phyloP scores from a whole-genome alignment of 2,329 filamentous ascomycete species.

The Hortaea sp. region DNA sequence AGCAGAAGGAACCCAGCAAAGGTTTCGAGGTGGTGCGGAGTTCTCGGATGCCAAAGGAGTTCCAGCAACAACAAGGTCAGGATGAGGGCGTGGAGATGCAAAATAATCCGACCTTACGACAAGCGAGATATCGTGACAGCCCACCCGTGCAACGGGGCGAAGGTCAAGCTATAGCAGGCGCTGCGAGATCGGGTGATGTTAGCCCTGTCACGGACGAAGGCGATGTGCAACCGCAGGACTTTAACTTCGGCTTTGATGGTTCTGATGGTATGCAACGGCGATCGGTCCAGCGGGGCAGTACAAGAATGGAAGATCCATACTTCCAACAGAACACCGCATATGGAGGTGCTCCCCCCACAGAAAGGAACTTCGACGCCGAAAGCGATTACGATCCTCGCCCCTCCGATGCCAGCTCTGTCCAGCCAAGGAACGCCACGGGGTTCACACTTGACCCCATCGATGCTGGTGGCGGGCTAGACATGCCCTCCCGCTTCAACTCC shows the following conservation, averaged over 20 bases:
- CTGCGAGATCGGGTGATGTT: constrained; percentile 8
- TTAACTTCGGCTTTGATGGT: constrained; percentile 16
- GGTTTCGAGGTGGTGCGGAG: constrained; percentile 95
- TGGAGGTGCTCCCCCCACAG: neutral
- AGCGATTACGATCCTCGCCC: neutral
- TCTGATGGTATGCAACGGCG: neutral
- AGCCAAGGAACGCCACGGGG: constrained; percentile 4
- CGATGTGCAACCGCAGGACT: constrained; percentile 2
- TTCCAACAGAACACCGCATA: neutral
- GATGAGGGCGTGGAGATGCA: constrained; percentile 43
- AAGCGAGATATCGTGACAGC: constrained; percentile 23
- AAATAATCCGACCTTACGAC: constrained; percentile 21
- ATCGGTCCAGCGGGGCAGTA: too few species aligned
- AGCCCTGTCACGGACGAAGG: neutral
- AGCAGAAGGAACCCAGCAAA: constrained; percentile 79
- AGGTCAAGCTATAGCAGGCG: constrained; percentile 4
- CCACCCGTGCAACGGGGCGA: constrained; percentile 14
- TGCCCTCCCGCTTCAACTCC: constrained; percentile 23
- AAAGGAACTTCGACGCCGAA: neutral
- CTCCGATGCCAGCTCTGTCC: neutral
- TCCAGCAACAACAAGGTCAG: constrained; percentile 49
- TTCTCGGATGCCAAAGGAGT: constrained; percentile 65
- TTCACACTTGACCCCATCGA: constrained; percentile 21
- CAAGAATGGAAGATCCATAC: neutral
- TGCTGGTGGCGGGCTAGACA: constrained; percentile 17